Percentiles rank a stretch among this genome's conserved stretches.
These are phyloP conservation scores for Retiboletus fuscus DNA, from an alignment of 1,284 basidiomycete genomes.

Conservation along the genomic window DNA sequence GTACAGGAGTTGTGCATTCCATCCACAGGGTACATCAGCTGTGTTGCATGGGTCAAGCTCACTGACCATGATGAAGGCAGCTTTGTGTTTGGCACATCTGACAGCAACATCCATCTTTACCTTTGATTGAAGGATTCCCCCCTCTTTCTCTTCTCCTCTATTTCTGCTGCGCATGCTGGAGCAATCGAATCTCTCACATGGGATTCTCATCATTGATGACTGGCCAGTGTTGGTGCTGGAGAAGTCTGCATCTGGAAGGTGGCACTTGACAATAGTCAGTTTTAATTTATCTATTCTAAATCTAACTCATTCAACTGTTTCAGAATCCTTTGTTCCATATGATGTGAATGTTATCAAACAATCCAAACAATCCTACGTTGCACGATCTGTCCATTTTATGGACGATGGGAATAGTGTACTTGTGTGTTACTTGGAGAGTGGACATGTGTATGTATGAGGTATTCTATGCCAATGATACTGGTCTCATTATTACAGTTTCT, in stretches of 20 bases:
- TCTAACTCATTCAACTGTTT: background rate
- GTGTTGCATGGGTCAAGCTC: conserved; percentile 8
- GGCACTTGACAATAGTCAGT: background rate
- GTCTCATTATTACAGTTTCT: conserved; percentile 3
- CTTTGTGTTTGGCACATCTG: conserved; percentile 10
- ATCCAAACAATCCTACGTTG: conserved; percentile 12
- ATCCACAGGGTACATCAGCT: conserved; percentile 7
- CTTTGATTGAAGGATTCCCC: background rate
- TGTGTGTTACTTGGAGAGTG: conserved; percentile 17
- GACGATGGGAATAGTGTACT: conserved; percentile 4
- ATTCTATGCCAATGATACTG: no score
- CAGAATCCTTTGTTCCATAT: background rate
- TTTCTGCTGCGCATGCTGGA: background rate
- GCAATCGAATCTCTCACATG: conserved; percentile 13
- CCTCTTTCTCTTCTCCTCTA: background rate
- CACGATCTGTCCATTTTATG: background rate
- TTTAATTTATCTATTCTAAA: background rate
- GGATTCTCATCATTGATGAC: background rate
- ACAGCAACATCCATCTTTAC: conserved; percentile 17
- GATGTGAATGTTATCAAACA: conserved; percentile 1
- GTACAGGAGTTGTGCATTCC: conserved; percentile 9
- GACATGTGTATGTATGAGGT: background rate
- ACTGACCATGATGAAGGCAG: background rate
- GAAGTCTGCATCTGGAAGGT: conserved; percentile 13
- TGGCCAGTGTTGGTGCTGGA: conserved; percentile 4